phyloP scores from a whole-genome alignment of 768 basidiomycete genomes.

The Boletus rubescentipes region DNA sequence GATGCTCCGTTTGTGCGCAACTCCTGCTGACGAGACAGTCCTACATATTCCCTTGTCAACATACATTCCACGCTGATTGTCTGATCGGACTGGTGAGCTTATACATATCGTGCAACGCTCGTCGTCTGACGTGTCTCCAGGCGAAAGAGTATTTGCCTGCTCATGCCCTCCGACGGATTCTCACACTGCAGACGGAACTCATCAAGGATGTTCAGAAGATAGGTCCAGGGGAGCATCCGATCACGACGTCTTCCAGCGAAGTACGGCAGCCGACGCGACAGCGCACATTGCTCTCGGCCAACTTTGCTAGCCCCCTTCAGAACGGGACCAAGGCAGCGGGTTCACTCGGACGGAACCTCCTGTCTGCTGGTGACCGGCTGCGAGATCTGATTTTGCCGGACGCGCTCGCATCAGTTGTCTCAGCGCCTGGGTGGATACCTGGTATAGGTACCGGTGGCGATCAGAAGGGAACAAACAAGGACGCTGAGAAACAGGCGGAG shows the following conservation, averaged over 20 bases:
- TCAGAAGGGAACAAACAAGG: conserved; percentile 43
- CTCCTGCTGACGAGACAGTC: conserved; percentile 86
- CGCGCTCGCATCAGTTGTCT: conserved; percentile 81
- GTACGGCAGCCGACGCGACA: conserved; percentile 50
- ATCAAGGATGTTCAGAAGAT: conserved; percentile 50
- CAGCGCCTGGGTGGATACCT: conserved; percentile 76
- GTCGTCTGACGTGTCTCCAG: conserved; percentile 40
- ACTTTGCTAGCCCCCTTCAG: conserved; percentile 60
- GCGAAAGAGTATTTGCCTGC: conserved; percentile 90
- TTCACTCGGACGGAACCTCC: conserved; percentile 72
- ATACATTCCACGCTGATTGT: conserved; percentile 97
- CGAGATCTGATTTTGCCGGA: conserved; percentile 94
- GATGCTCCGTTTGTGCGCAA: conserved; percentile 78
- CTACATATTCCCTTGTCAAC: conserved; percentile 98
- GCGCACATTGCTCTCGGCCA: conserved; percentile 72
- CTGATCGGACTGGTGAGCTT: conserved; percentile 84
- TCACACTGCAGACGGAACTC: conserved; percentile 82
- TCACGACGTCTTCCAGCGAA: conserved; percentile 34
- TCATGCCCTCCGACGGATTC: conserved; percentile 76
- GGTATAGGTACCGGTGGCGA: conserved; percentile 53
- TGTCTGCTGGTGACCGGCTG: conserved; percentile 86
- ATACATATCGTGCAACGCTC: background rate
- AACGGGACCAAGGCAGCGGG: conserved; percentile 66
- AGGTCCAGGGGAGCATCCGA: conserved; percentile 33
- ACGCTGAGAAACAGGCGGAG: conserved; percentile 63